Evolutionary conservation across 1,284 basidiomycete genomes (phyloP), one percentile per base, ranked within the genome.

Genomic region (Microbotryum lychnidis-dioicae): DNA sequence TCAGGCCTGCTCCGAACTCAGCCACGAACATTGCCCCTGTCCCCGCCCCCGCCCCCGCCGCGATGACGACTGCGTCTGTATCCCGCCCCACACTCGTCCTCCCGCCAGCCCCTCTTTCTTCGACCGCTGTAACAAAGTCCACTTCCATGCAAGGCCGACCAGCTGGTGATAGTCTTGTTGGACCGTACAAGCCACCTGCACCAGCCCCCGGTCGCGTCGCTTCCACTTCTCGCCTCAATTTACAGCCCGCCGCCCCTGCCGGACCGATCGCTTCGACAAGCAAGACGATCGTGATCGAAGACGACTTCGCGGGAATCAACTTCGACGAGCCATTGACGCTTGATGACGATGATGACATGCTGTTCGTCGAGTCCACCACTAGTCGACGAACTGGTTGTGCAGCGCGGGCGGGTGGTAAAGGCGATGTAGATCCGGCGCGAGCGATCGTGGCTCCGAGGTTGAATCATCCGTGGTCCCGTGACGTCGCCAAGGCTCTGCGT

Each of bases 401-500:
- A 10, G 16, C 49, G 10, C 47, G 33, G 25, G 46, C 27, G 8
- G 31, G 42, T 8, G 44, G 46, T 3, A 25, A 57, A 6, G n/a
- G 54, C 18, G 55, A 53, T 7, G 48, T 56, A 23, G 61, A 42
- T 20, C 50, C 48, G 16, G 52, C 48, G 1, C 31, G 42, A 20
- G 31, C 45, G 23, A 14, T 50, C 2, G 37, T 45, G 6, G 20
- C 57, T 23, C 25, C 27, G 18, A 66, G 51, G 33, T 20, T 23
- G 20, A 23, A 25, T 23, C 48, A 79, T 64, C 74, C 77, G 0
- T 82, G 81, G 81, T 77, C 75, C 2, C 72, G 72, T 42, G 86
- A 91, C 70, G 80, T 91, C 48, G 77, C 80, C 64, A 77, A 79
- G 16, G 82, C 83, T 14, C 78, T 97, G 23, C 81, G 79, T 46